phyloP scores from a whole-genome alignment of 495 filamentous ascomycete species.

The Tuber aestivum region DNA sequence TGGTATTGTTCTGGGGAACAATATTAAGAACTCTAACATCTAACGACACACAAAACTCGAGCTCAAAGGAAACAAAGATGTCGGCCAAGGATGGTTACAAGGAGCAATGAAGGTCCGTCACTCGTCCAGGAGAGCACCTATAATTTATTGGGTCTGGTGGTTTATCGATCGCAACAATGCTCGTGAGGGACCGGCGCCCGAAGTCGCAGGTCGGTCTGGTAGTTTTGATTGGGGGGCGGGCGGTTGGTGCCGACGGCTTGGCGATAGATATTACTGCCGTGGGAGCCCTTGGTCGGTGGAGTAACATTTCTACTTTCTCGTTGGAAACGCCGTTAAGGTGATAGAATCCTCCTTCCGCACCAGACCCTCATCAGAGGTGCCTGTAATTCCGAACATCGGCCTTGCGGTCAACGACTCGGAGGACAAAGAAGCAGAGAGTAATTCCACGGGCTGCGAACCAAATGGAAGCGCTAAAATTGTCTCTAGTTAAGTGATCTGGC shows the following conservation, averaged over 20 bases:
- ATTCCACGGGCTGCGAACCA: background rate
- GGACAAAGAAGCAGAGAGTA: background rate
- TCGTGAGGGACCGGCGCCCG: background rate
- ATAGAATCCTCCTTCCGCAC: background rate
- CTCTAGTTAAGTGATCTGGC: background rate
- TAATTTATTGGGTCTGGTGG: background rate
- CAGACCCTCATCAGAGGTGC: background rate
- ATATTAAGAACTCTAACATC: constrained; percentile 26
- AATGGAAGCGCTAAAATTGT: background rate
- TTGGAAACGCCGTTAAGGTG: background rate
- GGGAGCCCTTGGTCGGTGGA: background rate
- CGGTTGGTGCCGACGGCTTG: background rate
- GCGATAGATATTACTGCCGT: background rate
- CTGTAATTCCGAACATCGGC: background rate
- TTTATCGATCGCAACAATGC: background rate
- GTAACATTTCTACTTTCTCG: background rate
- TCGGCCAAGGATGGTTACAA: background rate
- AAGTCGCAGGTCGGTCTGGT: background rate
- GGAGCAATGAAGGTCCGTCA: background rate
- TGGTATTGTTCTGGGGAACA: constrained; percentile 31
- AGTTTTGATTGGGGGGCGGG: background rate
- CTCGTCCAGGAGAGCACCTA: background rate
- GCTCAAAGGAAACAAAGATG: constrained; percentile 2
- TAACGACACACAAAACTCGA: background rate
- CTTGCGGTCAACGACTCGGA: background rate